Evolutionary conservation across 2,329 filamentous ascomycete genomes (phyloP), one percentile per base, ranked within the genome.

Genomic region (Trichoderma breve): DNA sequence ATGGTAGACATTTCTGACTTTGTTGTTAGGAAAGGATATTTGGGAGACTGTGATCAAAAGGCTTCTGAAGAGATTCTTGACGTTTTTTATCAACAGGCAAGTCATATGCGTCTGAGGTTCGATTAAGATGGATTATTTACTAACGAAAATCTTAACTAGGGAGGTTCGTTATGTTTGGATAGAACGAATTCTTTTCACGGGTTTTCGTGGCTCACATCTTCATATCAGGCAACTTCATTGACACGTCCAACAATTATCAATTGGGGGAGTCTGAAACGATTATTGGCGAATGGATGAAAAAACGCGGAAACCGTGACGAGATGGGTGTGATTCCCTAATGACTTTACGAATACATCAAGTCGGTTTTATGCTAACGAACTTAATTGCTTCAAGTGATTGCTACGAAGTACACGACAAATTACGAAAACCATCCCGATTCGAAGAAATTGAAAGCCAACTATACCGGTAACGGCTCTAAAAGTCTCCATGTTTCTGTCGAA

Each of bases 241-340:
- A 93, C 78, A 92, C 90, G 0, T 77, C 90, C 72, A 91, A 89
- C 81, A 90, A 90, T 79, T 93, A 93, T 80, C 90, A 92, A 75
- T 81, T 84, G 70, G 84, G 83, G 72, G 85, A 92, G 79, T 88
- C 88, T 1, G 91, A 93, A 80, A 80, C 77, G 66, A 91, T 90
- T 88, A 83, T 93, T 71, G 91, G 91, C 43, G 89, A 91, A 75
- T 93, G 91, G 90, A 91, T 92, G 88, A 84, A 85, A 76, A 85
- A 86, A 73, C 86, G 89, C 11, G 84, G 86, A 15, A 88, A 88
- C 72, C 86, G 92, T 28, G 90, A 92, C 74, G 84, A 92, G 77
- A 87, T 93, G 80, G 84, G 86, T 87, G 75, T 72, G 83, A 77
- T 11, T 21, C 9, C 14, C 43, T 18, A 21, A 34, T 14, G 36